phyloP scores from a whole-genome alignment of 352 stramenopile species.

The Phytophthora sansomeana region DNA sequence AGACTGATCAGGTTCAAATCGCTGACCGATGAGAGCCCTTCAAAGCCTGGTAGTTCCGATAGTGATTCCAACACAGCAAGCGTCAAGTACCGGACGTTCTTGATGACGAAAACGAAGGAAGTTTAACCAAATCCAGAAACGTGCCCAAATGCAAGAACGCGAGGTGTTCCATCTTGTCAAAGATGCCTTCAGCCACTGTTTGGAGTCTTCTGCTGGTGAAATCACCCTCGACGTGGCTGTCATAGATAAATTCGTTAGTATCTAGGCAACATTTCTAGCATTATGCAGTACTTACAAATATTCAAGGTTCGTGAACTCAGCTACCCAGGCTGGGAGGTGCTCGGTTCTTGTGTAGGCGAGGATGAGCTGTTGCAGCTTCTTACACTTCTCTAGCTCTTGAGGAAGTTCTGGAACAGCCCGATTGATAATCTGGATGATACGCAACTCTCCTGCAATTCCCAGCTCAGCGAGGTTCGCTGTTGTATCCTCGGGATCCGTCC shows the following conservation, averaged over 20 bases:
- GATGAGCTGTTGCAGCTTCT: slow-evolving; percentile 43
- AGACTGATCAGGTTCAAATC: slow-evolving; percentile 39
- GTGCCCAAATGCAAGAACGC: slow-evolving; percentile 50
- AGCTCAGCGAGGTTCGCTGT: slow-evolving; percentile 35
- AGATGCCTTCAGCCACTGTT: slow-evolving; percentile 38
- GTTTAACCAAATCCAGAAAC: slow-evolving; percentile 39
- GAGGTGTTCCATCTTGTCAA: slow-evolving; percentile 46
- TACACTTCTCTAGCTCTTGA: slow-evolving; percentile 40
- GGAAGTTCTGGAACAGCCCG: slow-evolving; percentile 41
- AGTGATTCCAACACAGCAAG: slow-evolving; percentile 35
- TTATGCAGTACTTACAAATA: slow-evolving; percentile 52
- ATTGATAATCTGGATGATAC: slow-evolving; percentile 59
- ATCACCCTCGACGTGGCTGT: slow-evolving; percentile 46
- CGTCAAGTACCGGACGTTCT: slow-evolving; percentile 45
- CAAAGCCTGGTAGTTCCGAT: slow-evolving; percentile 36
- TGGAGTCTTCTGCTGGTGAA: slow-evolving; percentile 40
- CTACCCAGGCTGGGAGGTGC: slow-evolving; percentile 31
- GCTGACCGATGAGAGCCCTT: slow-evolving; percentile 26
- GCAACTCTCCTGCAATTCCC: slow-evolving; percentile 43
- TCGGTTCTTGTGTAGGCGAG: slow-evolving; percentile 45
- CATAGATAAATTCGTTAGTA: background rate
- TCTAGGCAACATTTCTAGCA: background rate
- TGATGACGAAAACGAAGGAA: slow-evolving; percentile 44
- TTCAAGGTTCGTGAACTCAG: slow-evolving; percentile 36
- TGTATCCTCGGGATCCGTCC: slow-evolving; percentile 44